A percentile compares a stretch with the other conserved stretches of the same genome.
Evolutionary conservation across 495 filamentous ascomycete genomes (phyloP).

Genomic region (Jackrogersella minutella): DNA sequence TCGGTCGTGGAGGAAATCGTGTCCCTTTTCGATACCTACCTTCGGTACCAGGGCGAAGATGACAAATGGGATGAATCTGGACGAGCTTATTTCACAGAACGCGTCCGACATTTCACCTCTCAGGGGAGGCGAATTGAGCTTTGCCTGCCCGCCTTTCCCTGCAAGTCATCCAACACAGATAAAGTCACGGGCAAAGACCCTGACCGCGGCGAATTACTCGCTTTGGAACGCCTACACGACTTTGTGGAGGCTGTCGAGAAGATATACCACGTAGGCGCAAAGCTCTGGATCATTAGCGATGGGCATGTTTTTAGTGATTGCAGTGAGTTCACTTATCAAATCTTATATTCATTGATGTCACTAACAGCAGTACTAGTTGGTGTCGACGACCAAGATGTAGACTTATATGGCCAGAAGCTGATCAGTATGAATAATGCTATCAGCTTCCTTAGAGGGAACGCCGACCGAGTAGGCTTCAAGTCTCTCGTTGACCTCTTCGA

Average conservation of each 20-base stretch:
- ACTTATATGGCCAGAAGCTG: slow-evolving; percentile 45
- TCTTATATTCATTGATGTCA: not conserved
- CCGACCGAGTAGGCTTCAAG: slow-evolving; percentile 36
- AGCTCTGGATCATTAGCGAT: slow-evolving; percentile 51
- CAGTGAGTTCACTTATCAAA: slow-evolving; percentile 31
- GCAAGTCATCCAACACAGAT: slow-evolving; percentile 45
- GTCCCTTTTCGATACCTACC: slow-evolving; percentile 34
- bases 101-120: slow-evolving; percentile 40
- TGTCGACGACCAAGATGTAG: slow-evolving; percentile 49
- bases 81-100: slow-evolving; percentile 33
- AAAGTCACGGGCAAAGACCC: slow-evolving; percentile 44
- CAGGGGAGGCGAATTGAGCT: slow-evolving; percentile 34
- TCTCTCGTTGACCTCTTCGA: slow-evolving; percentile 44
- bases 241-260: slow-evolving; percentile 45
- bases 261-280: slow-evolving; percentile 47
- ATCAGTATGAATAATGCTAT: slow-evolving; percentile 45
- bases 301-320: slow-evolving; percentile 56
- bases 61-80: slow-evolving; percentile 37
- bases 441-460: slow-evolving; percentile 12
- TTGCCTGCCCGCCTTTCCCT: slow-evolving; percentile 47
- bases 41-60: slow-evolving; percentile 34
- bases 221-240: slow-evolving; percentile 42
- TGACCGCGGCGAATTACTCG: slow-evolving; percentile 44
- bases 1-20: slow-evolving; percentile 25
- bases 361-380: slow-evolving; percentile 43